Evolutionary conservation across 2,329 filamentous ascomycete genomes (phyloP).

Genomic region (Zymoseptoria passerinii): DNA sequence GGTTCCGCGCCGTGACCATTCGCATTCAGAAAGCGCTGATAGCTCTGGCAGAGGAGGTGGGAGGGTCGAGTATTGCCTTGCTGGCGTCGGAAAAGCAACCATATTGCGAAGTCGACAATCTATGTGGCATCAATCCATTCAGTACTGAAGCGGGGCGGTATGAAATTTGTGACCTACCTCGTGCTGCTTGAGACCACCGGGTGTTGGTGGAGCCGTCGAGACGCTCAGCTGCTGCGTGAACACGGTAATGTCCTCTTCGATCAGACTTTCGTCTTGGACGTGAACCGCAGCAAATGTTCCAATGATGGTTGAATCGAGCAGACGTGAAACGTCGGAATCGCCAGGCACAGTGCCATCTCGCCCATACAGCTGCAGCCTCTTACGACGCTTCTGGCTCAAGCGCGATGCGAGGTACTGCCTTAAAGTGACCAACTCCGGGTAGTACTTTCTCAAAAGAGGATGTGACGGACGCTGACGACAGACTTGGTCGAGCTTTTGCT

Average conservation of each 20-base stretch:
- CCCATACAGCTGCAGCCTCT: conserved; percentile 20
- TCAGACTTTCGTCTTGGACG: conserved; percentile 14
- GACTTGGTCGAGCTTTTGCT: conserved; percentile 3
- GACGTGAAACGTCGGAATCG: conserved; percentile 37
- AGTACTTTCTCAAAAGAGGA: conserved; percentile 21
- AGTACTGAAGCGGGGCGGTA: conserved; percentile 29
- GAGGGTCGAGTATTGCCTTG: conserved; percentile 47
- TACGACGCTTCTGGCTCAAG: conserved; percentile 17
- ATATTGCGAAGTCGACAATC: conserved; percentile 52
- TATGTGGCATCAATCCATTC: conserved; percentile 22
- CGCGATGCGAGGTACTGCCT: conserved; percentile 23
- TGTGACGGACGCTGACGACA: conserved; percentile 6
- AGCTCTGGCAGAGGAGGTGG: conserved; percentile 80
- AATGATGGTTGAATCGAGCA: conserved; percentile 65
- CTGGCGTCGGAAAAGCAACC: conserved; percentile 61
- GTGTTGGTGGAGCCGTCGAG: conserved; percentile 16
- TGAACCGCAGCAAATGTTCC: conserved; percentile 40
- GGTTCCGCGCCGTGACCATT: conserved; percentile 25
- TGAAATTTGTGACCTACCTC: conserved; percentile 46
- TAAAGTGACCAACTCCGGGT: conserved; percentile 21
- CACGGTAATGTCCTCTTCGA: conserved; percentile 32
- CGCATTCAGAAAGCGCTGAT: conserved; percentile 44
- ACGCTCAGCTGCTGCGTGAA: conserved; percentile 40
- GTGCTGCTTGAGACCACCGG: conserved; percentile 29
- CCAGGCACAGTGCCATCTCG: conserved; percentile 2